These are phyloP conservation scores for Phialophora verrucosa DNA, from an alignment of 2,329 filamentous ascomycete genomes.

Conservation along the genomic window DNA sequence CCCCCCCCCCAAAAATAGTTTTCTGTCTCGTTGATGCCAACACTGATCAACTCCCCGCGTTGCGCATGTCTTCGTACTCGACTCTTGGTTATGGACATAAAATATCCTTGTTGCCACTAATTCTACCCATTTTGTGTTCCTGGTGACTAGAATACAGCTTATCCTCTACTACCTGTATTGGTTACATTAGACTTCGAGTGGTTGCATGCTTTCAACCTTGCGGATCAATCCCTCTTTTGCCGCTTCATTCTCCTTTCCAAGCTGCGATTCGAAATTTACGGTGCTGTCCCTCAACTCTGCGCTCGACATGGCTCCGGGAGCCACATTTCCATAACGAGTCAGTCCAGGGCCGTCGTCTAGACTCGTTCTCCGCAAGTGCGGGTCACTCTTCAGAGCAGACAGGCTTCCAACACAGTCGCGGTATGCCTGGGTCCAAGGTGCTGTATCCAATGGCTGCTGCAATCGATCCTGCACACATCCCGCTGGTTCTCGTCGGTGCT, in stretches of 20 bases:
- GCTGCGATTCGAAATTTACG: slow-evolving; percentile 24
- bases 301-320: slow-evolving; percentile 6
- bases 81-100: neutral
- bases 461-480: neutral
- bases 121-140: no score
- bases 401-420: slow-evolving; percentile 33
- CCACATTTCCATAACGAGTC: slow-evolving; percentile 7
- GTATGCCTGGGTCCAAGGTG: slow-evolving; percentile 30
- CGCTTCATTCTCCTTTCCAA: slow-evolving; percentile 26
- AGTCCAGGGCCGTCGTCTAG: slow-evolving; percentile 4
- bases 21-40: neutral
- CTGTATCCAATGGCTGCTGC: slow-evolving; percentile 8
- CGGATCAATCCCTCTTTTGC: slow-evolving; percentile 25
- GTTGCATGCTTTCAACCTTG: slow-evolving; percentile 26
- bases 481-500: slow-evolving; percentile 3
- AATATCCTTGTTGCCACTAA: neutral
- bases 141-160: slow-evolving; percentile 5
- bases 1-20: no score
- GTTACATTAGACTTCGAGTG: neutral
- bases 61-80: neutral
- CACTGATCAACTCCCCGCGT: neutral
- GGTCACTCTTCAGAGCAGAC: slow-evolving; percentile 31
- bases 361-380: slow-evolving; percentile 15
- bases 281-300: slow-evolving; percentile 27
- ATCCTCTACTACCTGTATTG: neutral